Conservation (phyloP, 352 stramenopile genomes). For the Globisporangium middletonii region DNA sequence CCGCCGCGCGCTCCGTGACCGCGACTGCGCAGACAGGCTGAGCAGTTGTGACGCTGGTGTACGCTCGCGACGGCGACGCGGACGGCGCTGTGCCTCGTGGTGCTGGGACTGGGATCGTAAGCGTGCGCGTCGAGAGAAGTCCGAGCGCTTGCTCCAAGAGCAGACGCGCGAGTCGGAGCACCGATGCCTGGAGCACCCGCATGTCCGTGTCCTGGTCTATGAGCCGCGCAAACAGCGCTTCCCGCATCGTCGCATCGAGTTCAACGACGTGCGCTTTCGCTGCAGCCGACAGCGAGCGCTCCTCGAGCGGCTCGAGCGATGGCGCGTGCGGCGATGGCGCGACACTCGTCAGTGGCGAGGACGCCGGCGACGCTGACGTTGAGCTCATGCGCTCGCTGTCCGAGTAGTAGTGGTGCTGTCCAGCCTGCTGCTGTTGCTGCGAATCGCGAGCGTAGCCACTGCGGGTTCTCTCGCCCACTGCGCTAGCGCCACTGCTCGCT, state of each 20-base stretch:
- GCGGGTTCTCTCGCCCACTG: neutral
- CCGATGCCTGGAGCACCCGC: slow-evolving; percentile 26
- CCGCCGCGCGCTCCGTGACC: slow-evolving; percentile 10
- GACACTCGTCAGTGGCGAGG: neutral
- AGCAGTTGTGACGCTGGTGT: slow-evolving; percentile 21
- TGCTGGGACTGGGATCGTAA: slow-evolving; percentile 14
- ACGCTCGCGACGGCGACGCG: slow-evolving; percentile 15
- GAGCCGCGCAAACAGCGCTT: slow-evolving; percentile 35
- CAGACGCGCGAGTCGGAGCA: slow-evolving; percentile 36
- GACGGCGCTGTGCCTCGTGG: neutral
- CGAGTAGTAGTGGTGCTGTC: neutral
- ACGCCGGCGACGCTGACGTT: neutral
- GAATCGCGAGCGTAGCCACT: neutral
- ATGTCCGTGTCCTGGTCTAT: slow-evolving; percentile 24
- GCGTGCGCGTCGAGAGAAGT: slow-evolving; percentile 22
- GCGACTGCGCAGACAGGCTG: slow-evolving; percentile 27
- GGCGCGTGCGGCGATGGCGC: neutral
- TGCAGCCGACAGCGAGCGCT: neutral
- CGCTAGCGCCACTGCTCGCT: neutral
- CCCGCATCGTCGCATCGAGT: slow-evolving; percentile 26
- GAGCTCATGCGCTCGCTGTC: neutral
- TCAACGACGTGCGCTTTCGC: slow-evolving; percentile 18
- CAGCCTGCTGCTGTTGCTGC: neutral
- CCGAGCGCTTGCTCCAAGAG: slow-evolving; percentile 46
- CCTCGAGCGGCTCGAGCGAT: neutral